Evolutionary conservation across 257 asterid species (phyloP), one percentile per base, ranked within the genome.

Genomic region (Nicotiana knightiana): DNA sequence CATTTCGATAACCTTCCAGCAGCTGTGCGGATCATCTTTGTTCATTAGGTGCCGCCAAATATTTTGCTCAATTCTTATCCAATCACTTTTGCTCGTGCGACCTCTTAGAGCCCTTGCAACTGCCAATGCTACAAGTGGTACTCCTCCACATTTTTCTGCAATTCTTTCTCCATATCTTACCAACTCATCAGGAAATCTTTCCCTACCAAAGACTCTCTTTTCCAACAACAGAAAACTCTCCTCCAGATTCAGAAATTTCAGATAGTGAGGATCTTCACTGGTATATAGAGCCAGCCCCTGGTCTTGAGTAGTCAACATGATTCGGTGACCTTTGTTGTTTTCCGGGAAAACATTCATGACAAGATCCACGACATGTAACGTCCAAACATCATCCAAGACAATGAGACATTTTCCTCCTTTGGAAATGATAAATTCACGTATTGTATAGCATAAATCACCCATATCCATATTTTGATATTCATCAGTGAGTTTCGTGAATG

Each of bases 181-280:
- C 10, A 89, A 70, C 9, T 86, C 89, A 0, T 18, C 1, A 7
- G 87, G 91, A 48, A 71, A 85, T 1, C 46, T 67, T 0, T 82
- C 63, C 35, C 21, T 53, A 11, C 88, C 85, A 55, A 87, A 88
- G 21, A 85, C 89, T 67, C 84, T 90, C 43, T 17, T 84, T 16
- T 30, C 13, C 3, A 91, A 88, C 46, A 91, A 86, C 86, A 65
- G 37, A 55, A 81, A 83, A 30, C 94, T 89, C 77, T 87, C 91
- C 0, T 75, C 79, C 0, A 0, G 15, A 13, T 13, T 76, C 77
- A 89, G 81, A 79, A 83, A 86, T 9, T 86, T 83, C 82, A 89
- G 24, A 53, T 1, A 1, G 16, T 89, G 85, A 61, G 86, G 92
- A 1, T 6, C 13, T 4, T 76, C 83, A 43, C 66, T 82, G 3